These are phyloP conservation scores for Russula earlei DNA, from an alignment of 768 basidiomycete species.

Conservation along the genomic window DNA sequence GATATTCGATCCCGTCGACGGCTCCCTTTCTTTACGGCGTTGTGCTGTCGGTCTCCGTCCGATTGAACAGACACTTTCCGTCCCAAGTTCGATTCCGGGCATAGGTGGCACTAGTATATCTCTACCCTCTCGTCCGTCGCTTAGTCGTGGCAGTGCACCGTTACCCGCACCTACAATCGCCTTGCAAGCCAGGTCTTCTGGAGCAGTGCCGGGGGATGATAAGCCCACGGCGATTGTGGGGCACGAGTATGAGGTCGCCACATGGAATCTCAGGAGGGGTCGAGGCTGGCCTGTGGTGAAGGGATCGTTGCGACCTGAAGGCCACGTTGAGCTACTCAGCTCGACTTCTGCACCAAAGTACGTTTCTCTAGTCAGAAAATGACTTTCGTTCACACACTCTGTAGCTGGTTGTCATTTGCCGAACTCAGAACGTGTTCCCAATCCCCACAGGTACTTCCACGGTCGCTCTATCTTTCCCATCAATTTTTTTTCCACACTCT, in stretches of 20 bases:
- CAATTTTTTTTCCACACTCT: slow-evolving; percentile 77
- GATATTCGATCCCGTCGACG: slow-evolving; percentile 53
- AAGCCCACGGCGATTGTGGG: slow-evolving; percentile 30
- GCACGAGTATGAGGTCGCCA: slow-evolving; percentile 41
- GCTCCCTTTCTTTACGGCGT: slow-evolving; percentile 46
- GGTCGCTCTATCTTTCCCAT: slow-evolving; percentile 73
- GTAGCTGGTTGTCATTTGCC: slow-evolving; percentile 65
- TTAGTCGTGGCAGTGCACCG: slow-evolving; percentile 30
- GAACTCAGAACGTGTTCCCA: slow-evolving; percentile 70
- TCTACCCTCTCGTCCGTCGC: slow-evolving; percentile 43
- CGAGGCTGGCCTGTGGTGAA: slow-evolving; percentile 47
- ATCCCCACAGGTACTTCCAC: slow-evolving; percentile 51
- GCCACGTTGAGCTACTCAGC: neutral
- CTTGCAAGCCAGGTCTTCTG: slow-evolving; percentile 24
- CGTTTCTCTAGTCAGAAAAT: neutral
- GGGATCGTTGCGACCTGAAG: slow-evolving; percentile 23
- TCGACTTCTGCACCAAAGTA: slow-evolving; percentile 16
- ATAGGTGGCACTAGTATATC: slow-evolving; percentile 49
- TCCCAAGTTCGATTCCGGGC: slow-evolving; percentile 25
- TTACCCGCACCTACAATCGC: slow-evolving; percentile 19
- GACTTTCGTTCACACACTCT: neutral
- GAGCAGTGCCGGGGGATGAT: slow-evolving; percentile 30
- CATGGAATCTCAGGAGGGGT: slow-evolving; percentile 52
- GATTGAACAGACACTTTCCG: slow-evolving; percentile 20
- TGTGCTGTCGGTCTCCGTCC: slow-evolving; percentile 36